Evolutionary conservation across 2,329 filamentous ascomycete genomes (phyloP).

Genomic region (Colletotrichum neosansevieriae): DNA sequence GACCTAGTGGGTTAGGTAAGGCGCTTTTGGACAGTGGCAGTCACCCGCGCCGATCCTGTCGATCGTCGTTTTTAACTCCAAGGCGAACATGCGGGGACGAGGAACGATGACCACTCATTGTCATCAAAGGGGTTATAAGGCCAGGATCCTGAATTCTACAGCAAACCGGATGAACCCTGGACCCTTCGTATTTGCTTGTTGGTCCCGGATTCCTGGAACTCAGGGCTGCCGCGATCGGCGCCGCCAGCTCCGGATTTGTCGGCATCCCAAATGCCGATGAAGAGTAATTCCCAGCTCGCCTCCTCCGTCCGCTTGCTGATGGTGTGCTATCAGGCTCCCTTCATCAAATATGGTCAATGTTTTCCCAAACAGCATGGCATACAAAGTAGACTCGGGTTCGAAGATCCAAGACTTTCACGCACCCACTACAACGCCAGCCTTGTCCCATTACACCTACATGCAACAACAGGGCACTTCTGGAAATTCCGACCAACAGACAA

Average conservation of each 20-base stretch:
- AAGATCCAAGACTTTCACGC: neutral
- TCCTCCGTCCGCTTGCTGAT: neutral
- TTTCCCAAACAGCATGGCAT: neutral
- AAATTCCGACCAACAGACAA: neutral
- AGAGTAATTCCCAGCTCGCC: neutral
- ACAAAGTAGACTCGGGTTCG: neutral
- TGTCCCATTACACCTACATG: neutral
- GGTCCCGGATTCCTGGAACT: slow-evolving; percentile 30
- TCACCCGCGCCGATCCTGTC: slow-evolving; percentile 24
- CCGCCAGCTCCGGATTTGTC: slow-evolving; percentile 5
- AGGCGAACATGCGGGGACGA: slow-evolving; percentile 34
- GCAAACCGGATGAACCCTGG: slow-evolving; percentile 28
- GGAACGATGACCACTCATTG: slow-evolving; percentile 7
- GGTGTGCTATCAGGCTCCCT: slow-evolving; percentile 3
- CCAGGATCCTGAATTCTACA: slow-evolving; percentile 32
- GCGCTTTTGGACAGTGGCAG: slow-evolving; percentile 16
- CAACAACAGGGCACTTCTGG: neutral
- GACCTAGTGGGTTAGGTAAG: slow-evolving; percentile 37
- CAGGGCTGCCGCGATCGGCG: slow-evolving; percentile 34
- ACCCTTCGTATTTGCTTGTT: slow-evolving; percentile 21
- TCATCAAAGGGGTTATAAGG: slow-evolving; percentile 16
- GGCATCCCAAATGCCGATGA: slow-evolving; percentile 25
- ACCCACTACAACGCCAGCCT: neutral
- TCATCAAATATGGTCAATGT: neutral
- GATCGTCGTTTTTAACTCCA: slow-evolving; percentile 26